A percentile compares a stretch with the other conserved stretches of the same genome.
phyloP scores from a whole-genome alignment of 345 rosid genomes.

The Lepidium aucheri region DNA sequence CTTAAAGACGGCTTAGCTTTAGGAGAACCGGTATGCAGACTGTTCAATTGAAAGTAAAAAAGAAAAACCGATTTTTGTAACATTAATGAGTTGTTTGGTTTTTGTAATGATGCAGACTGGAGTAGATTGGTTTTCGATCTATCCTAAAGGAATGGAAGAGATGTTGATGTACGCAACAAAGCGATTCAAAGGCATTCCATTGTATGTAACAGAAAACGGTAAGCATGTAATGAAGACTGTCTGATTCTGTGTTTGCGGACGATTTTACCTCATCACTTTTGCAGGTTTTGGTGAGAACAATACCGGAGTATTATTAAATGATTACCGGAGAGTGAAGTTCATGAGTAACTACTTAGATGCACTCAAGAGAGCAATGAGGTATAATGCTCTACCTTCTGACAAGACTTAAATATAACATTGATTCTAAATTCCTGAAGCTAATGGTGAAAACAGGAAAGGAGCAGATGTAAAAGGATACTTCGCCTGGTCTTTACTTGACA shows the following conservation, averaged over 20 bases:
- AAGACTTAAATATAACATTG: neutral
- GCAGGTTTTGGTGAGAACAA: constrained; percentile 43
- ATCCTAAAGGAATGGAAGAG: constrained; percentile 49
- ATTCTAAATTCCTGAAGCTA: neutral
- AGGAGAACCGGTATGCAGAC: constrained; percentile 42
- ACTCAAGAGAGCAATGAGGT: constrained; percentile 46
- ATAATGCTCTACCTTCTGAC: neutral
- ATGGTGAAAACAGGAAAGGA: constrained; percentile 41
- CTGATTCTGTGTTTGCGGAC: neutral
- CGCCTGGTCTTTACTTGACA: neutral
- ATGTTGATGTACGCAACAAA: constrained; percentile 37
- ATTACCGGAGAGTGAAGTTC: constrained; percentile 45
- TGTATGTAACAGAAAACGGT: constrained; percentile 61
- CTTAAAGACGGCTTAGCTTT: constrained; percentile 35
- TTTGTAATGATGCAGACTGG: constrained; percentile 39
- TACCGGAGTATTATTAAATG: constrained; percentile 27
- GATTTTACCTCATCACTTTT: neutral
- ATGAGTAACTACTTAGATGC: constrained; percentile 43
- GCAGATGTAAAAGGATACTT: constrained; percentile 22
- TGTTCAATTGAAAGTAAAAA: neutral
- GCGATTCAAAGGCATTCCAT: constrained; percentile 40
- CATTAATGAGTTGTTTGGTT: neutral
- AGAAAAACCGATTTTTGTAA: neutral
- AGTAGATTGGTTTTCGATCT: constrained; percentile 38
- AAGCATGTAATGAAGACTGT: neutral